Evolutionary conservation across 164 flowering plant genomes (phyloP), one percentile per base, ranked within the genome.

Genomic region (Stephania cephalantha): DNA sequence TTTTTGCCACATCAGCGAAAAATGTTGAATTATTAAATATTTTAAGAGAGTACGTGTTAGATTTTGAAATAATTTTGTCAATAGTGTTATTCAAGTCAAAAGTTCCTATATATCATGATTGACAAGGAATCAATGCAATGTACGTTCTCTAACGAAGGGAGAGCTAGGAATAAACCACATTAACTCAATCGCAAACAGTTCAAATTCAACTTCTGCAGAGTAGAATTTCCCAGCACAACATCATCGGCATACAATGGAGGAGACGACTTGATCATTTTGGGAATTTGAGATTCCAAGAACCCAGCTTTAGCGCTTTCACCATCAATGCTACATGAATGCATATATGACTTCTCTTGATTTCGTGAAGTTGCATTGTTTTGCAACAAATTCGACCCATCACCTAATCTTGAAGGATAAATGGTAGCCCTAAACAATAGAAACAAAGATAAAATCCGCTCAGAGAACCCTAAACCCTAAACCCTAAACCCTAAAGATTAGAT

Each of bases 51-150:
- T n/a, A n/a, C n/a, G 25, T 25, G 25, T 25, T 25, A 25, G 25
- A 25, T 25, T 25, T 25, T 25, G 25, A 25, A 25, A 25, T 25
- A 25, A 25, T 25, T 25, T 25, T 0, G 12, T 48, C 99, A 69
- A n/a, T n/a, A n/a, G n/a, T n/a, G n/a, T n/a, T n/a, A n/a, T n/a
- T n/a, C n/a, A n/a, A n/a, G n/a, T n/a, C n/a, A n/a, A n/a, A n/a
- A n/a, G n/a, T n/a, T n/a, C n/a, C n/a, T n/a, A n/a, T n/a, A n/a
- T n/a, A n/a, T n/a, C 98, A 69, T 10, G 72, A 15, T 46, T 22
- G 55, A 11, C 55, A 50, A 9, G 15, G 13, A 50, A 50, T 50
- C 11, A 50, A 50, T 8, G 11, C 4, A 50, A 50, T 50, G 15
- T 7, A 8, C 11, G 13, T 50, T 50, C 55, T 10, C 15, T 10